phyloP scores from a whole-genome alignment of 371 early-diverging fungal species.

The Umbelopsis sp. region DNA sequence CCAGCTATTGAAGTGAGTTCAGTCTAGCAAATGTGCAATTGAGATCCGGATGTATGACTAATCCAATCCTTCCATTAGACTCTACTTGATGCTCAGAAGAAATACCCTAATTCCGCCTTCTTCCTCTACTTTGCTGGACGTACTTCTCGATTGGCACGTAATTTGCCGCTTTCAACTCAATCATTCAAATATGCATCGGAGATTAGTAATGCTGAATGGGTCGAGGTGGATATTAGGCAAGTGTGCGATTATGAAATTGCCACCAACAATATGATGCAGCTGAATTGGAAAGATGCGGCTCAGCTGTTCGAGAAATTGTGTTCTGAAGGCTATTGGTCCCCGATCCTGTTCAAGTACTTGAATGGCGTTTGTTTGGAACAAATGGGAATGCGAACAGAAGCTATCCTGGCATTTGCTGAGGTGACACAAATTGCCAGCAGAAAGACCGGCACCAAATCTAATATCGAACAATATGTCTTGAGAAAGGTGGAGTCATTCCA shows the following conservation, averaged over 20 bases:
- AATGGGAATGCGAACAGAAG: conserved; percentile 40
- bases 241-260: conserved; percentile 59
- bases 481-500: conserved; percentile 61
- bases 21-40: background rate
- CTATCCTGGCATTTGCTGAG: conserved; percentile 42
- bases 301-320: conserved; percentile 36
- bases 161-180: conserved; percentile 37
- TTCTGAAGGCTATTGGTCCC: conserved; percentile 50
- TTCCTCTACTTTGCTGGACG: conserved; percentile 64
- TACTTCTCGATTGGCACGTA: conserved; percentile 45
- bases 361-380: conserved; percentile 55
- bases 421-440: conserved; percentile 39
- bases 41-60: background rate
- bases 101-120: conserved; percentile 57
- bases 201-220: conserved; percentile 45
- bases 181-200: conserved; percentile 46
- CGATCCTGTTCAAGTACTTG: conserved; percentile 51
- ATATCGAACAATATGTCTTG: conserved; percentile 59
- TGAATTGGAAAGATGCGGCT: conserved; percentile 53
- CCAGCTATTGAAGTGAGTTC: conserved; percentile 49
- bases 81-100: conserved; percentile 50
- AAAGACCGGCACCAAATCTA: conserved; percentile 50
- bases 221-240: conserved; percentile 34
- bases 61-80: conserved; percentile 24
- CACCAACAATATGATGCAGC: conserved; percentile 51